phyloP scores from a whole-genome alignment of 2,329 filamentous ascomycete genomes.

The Fusarium annulatum region DNA sequence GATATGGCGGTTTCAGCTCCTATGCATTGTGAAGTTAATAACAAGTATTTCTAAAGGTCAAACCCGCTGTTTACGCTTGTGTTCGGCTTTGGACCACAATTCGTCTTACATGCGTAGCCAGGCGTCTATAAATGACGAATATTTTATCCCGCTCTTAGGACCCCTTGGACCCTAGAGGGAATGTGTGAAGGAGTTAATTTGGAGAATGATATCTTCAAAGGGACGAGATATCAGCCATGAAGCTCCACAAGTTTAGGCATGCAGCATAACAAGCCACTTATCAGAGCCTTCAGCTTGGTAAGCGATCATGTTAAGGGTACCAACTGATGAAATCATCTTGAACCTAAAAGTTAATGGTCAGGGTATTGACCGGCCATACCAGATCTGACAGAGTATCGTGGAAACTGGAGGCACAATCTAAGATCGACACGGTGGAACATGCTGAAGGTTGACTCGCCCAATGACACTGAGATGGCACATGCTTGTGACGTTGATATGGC shows the following conservation, averaged over 20 bases:
- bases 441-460: neutral
- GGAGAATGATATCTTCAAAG: constrained; percentile 8
- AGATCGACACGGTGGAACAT: constrained; percentile 1
- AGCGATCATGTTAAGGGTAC: neutral
- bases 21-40: neutral
- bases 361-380: constrained; percentile 13
- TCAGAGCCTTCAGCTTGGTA: neutral
- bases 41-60: constrained; percentile 5
- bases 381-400: neutral
- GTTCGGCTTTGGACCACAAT: neutral
- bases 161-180: neutral
- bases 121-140: neutral
- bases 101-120: neutral
- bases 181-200: constrained; percentile 1
- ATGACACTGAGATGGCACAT: neutral
- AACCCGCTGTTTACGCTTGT: neutral
- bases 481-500: constrained; percentile 19
- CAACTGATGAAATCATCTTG: constrained; percentile 24
- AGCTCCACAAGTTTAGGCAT: neutral
- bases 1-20: constrained; percentile 7
- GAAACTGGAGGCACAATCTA: neutral
- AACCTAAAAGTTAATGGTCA: constrained; percentile 12
- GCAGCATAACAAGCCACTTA: neutral
- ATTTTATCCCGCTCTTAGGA: neutral
- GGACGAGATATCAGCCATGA: constrained; percentile 5